Conservation (phyloP, 257 asterid genomes). For the Prunella vulgaris region DNA sequence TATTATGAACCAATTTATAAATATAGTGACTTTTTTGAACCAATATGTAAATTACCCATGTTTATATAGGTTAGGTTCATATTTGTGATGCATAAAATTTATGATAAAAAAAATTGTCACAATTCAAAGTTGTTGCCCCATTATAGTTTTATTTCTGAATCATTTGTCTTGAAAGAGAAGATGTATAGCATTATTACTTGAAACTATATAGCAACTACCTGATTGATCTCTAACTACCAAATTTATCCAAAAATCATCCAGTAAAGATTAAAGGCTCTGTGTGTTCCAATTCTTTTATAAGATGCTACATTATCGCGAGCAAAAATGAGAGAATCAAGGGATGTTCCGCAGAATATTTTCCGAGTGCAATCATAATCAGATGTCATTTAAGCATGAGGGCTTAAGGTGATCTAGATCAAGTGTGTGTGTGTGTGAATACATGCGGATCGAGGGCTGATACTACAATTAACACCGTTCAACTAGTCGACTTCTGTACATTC, state of each 20-base stretch:
- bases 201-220: background rate
- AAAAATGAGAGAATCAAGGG: background rate
- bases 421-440: background rate
- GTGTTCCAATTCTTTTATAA: background rate
- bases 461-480: background rate
- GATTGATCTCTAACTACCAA: background rate
- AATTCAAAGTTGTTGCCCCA: background rate
- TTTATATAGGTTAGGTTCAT: background rate
- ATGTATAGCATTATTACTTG: no score
- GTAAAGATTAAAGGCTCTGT: background rate
- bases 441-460: background rate
- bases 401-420: background rate
- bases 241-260: background rate
- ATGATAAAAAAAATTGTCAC: background rate
- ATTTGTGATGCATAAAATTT: background rate
- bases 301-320: background rate
- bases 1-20: no score
- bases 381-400: background rate
- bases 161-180: no score
- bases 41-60: background rate
- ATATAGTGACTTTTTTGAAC: no score
- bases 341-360: background rate
- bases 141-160: no score
- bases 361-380: background rate
- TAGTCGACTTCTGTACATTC: constrained; percentile 44